These are phyloP conservation scores for Rhizomucor pusillus DNA, from an alignment of 371 early-diverging fungal genomes.

Conservation along the genomic window DNA sequence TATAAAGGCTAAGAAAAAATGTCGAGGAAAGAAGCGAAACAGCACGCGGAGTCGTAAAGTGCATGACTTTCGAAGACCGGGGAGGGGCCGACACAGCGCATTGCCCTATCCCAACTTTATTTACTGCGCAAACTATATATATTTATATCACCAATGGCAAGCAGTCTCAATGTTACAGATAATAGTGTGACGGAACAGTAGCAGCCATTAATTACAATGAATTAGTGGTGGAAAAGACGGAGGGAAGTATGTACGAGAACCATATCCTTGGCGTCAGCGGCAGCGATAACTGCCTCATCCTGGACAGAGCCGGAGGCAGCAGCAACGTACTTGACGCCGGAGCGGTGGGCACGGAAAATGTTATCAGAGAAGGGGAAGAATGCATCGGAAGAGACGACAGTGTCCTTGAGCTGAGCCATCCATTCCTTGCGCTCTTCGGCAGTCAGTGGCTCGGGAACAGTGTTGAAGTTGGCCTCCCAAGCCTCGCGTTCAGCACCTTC, in stretches of 20 bases:
- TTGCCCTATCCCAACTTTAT: background rate
- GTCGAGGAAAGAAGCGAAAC: background rate
- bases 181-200: no score
- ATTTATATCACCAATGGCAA: background rate
- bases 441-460: constrained; percentile 78
- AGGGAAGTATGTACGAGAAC: constrained; percentile 80
- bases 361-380: constrained; percentile 99
- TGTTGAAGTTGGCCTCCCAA: constrained; percentile 80
- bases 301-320: constrained; percentile 91
- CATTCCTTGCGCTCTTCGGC: constrained; percentile 79
- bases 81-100: background rate
- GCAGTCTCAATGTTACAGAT: background rate
- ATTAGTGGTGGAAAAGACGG: constrained; percentile 95
- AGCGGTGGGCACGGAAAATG: constrained; percentile 81
- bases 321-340: constrained; percentile 88
- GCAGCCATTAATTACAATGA: background rate
- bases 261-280: constrained; percentile 83
- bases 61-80: background rate
- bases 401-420: constrained; percentile 66
- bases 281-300: constrained; percentile 82
- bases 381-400: constrained; percentile 91
- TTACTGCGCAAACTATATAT: no score
- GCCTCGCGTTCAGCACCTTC: constrained; percentile 74
- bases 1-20: background rate
- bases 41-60: background rate